Base-by-base conservation (phyloP, 139 green algal species). In the Nannochloris sp. region DNA sequence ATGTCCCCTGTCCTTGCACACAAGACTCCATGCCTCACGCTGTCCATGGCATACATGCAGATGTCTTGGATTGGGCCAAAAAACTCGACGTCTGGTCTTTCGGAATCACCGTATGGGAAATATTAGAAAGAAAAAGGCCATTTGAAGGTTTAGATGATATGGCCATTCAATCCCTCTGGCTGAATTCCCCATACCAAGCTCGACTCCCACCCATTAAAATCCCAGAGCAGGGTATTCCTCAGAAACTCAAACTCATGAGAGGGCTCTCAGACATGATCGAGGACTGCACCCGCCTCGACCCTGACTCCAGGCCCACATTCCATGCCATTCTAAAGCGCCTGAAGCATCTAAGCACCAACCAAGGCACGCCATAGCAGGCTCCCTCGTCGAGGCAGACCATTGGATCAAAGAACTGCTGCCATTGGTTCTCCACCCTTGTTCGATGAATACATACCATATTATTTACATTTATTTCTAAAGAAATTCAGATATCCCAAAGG, bases 51-150 rank as follows among this genome's bases (percentile, higher is more conserved):
- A 37, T 49, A 45, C n/a, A 49, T n/a, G 37, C 3, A 37, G 4
- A 40, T 49, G 43, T 28, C 36, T 16, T 29, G 3, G 49, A 61
- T 13, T 53, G 46, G 46, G 46, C 46, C 0, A 53, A 20, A 28
- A 73, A 73, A 26, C 62, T 64, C 17, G 72, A 79, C 45, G 72
- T 79, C 23, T 74, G 62, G 31, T 64, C 64, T 6, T 77, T 77
- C 49, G 70, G 70, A 3, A 66, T 78, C 25, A 33, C 45, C n/a
- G 44, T 79, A 46, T 79, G 49, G 48, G 72, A 79, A 49, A 36
- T 85, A n/a, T 28, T 79, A 23, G 70, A 69, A 48, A 69, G 72
- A 57, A 55, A 68, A 65, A 63, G 73, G 28, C 79, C 79, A 11
- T 85, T 65, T 53, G 17, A 43, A 5, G 70, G 59, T 48, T 59